These are phyloP conservation scores for Aspergillus tamarii DNA, from an alignment of 2,329 filamentous ascomycete species.

Conservation along the genomic window DNA sequence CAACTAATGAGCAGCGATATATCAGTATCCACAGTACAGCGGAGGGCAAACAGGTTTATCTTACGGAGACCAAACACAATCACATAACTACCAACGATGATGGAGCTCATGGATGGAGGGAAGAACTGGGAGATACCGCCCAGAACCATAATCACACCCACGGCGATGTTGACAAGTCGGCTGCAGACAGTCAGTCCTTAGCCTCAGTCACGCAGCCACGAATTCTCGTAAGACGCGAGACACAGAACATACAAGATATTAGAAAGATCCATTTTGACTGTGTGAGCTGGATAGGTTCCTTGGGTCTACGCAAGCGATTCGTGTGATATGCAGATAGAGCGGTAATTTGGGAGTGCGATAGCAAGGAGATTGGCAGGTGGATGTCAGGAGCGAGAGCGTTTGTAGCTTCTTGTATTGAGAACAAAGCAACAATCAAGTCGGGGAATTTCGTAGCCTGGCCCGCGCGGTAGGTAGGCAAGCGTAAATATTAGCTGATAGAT, in stretches of 20 bases:
- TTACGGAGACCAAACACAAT: slow-evolving; percentile 86
- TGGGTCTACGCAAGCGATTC: slow-evolving; percentile 3
- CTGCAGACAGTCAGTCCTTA: slow-evolving; percentile 52
- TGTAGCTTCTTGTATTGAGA: background rate
- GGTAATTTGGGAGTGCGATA: background rate
- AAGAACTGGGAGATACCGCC: slow-evolving; percentile 67
- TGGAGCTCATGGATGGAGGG: slow-evolving; percentile 54
- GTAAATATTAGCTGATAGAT: slow-evolving; percentile 4
- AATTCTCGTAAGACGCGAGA: slow-evolving; percentile 11
- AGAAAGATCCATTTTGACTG: slow-evolving; percentile 79
- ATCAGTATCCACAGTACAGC: slow-evolving; percentile 26
- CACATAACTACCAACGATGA: slow-evolving; percentile 84
- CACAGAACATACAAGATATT: slow-evolving; percentile 76
- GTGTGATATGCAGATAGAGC: slow-evolving; percentile 5
- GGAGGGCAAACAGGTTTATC: slow-evolving; percentile 30
- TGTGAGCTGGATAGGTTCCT: background rate
- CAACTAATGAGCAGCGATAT: slow-evolving; percentile 50
- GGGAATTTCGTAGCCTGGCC: slow-evolving; percentile 16
- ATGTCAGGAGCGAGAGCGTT: background rate
- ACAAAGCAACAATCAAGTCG: background rate
- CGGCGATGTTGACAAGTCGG: slow-evolving; percentile 89
- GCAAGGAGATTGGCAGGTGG: background rate
- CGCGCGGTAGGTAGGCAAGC: background rate
- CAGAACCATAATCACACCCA: slow-evolving; percentile 83
- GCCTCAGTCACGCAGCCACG: slow-evolving; percentile 14